Percentiles rank a stretch among this genome's conserved stretches.
Evolutionary conservation across 345 rosid species (phyloP).

Genomic region (Leavenworthia alabamica): DNA sequence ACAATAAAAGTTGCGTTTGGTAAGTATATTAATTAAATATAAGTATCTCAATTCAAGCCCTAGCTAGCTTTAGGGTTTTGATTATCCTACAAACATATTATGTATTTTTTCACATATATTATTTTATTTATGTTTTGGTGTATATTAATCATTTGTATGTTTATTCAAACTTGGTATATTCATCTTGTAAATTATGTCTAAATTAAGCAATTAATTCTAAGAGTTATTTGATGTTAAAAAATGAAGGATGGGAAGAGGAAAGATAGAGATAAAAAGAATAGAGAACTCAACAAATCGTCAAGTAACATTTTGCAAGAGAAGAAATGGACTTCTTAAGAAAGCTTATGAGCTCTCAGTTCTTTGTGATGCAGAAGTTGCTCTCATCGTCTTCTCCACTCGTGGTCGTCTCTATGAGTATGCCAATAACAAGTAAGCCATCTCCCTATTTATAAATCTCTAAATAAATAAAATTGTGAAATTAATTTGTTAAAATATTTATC

Average conservation of each 20-base stretch:
- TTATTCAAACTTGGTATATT: background rate
- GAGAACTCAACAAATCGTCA: conserved; percentile 93
- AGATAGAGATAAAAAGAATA: conserved; percentile 94
- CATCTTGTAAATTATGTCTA: background rate
- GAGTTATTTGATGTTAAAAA: background rate
- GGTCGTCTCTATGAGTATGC: conserved; percentile 97
- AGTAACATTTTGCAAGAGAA: conserved; percentile 93
- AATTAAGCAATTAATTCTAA: background rate
- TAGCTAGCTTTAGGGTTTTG: conserved; percentile 23
- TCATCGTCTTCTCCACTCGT: conserved; percentile 89
- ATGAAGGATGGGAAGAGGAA: conserved; percentile 83
- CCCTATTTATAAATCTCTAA: background rate
- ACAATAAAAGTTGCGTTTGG: background rate
- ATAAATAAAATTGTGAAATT: background rate
- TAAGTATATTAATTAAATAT: background rate
- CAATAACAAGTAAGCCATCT: conserved; percentile 62
- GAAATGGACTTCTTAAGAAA: conserved; percentile 86
- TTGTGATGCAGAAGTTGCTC: conserved; percentile 91
- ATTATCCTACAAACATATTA: background rate
- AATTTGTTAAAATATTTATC: background rate
- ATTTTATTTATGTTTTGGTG: background rate
- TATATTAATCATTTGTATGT: background rate
- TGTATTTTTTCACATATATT: background rate
- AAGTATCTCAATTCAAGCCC: conserved; percentile 6
- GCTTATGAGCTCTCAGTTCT: conserved; percentile 85